These are phyloP conservation scores for Yamadazyma phyllophila DNA, from an alignment of 805 yeast species.

Conservation along the genomic window DNA sequence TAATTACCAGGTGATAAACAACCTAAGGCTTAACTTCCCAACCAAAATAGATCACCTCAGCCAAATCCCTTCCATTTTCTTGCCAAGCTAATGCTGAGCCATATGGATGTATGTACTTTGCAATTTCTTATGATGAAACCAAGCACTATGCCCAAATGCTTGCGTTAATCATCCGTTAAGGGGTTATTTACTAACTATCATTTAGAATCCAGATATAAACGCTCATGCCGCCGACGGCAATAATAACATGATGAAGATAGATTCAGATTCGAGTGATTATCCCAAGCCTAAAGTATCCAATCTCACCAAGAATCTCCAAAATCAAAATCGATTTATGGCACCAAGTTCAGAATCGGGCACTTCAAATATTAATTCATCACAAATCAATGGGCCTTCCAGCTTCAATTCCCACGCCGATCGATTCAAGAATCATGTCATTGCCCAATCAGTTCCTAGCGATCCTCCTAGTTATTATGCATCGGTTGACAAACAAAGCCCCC, in stretches of 20 bases:
- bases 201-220: constrained; percentile 3
- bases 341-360: too few species aligned
- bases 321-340: neutral
- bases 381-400: too few species aligned
- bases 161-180: too few species aligned
- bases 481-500: neutral
- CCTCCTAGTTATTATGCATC: constrained; percentile 15
- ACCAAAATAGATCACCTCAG: neutral
- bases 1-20: neutral
- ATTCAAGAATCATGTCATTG: neutral
- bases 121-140: too few species aligned
- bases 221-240: neutral
- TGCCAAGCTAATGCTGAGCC: constrained; percentile 4
- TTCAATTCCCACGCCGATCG: neutral
- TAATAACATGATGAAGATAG: constrained; percentile 8
- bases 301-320: constrained; percentile 30
- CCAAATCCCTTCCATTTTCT: neutral
- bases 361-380: too few species aligned
- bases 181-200: constrained; percentile 1
- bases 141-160: too few species aligned
- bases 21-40: too few species aligned
- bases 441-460: constrained; percentile 12
- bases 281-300: constrained; percentile 21
- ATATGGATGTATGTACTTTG: constrained; percentile 1
- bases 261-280: constrained; percentile 3